Base-by-base conservation (phyloP, 2,329 filamentous ascomycete genomes). In the Pleomassaria siparia region DNA sequence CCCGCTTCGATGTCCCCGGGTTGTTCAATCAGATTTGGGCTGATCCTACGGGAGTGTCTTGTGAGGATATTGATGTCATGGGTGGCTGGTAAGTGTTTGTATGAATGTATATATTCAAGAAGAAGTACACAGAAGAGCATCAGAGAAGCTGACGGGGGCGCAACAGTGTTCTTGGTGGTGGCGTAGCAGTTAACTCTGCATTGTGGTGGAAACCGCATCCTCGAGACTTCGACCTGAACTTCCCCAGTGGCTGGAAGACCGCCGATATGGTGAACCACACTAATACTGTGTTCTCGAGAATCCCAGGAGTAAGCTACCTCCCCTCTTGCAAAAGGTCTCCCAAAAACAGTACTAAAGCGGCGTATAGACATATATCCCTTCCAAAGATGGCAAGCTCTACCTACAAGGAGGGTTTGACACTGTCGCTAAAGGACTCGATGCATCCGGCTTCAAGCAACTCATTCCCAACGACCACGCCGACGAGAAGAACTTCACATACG, bases 1-100 rank as follows among this genome's bases (percentile, higher is more conserved):
- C 85, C 2, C 82, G 85, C 39, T 87, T 88, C 56, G 85, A 88
- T 61, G 81, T 87, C 2, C 85, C 85, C 0, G 83, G 84, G 22
- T 76, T 87, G 32, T 86, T 82, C 62, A 87, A 87, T 64, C 74
- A 86, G 66, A 85, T 88, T 49, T 86, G 82, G 78, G 69, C 72
- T 1, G 77, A 85, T 60, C 80, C 79, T 2, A 72, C 73, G 2
- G 82, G 81, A 13, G 82, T 86, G 47, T 77, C 80, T 18, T 88
- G 85, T 66, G 76, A 76, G 2, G 85, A 88, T 63, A 80, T 80
- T n/a, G 83, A 84, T 50, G 80, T 84, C 53, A 86, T 87, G 82
- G 82, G 82, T 5, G 85, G 83, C 10, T 88, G 85, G 59, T 62
- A 42, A 53, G 58, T 50, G 22, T 15, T 40, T 28, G 3, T 29